A percentile compares a stretch with the other conserved stretches of the same genome.
Conservation (phyloP, 768 basidiomycete species). For the Amanita fuliginea region DNA sequence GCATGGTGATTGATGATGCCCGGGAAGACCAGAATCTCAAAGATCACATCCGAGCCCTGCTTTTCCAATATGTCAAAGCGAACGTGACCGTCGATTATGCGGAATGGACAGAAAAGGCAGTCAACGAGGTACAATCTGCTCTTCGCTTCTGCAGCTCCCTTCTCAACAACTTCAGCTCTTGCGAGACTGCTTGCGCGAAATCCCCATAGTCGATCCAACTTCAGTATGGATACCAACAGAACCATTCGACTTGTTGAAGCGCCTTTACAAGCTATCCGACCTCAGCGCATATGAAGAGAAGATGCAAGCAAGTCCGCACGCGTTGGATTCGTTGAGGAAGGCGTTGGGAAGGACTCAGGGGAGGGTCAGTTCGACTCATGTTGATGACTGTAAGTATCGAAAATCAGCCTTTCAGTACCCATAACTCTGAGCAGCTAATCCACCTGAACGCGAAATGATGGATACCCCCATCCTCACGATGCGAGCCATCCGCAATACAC, state of each 20-base stretch:
- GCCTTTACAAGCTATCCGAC: conserved; percentile 20
- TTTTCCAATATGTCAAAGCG: conserved; percentile 39
- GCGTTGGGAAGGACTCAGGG: conserved; percentile 13
- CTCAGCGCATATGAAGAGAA: conserved; percentile 34
- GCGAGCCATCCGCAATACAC: conserved; percentile 3
- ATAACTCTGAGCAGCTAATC: conserved; percentile 2
- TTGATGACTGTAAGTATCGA: conserved; percentile 22
- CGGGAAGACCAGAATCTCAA: conserved; percentile 16
- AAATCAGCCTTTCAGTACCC: background rate
- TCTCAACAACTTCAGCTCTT: conserved; percentile 20
- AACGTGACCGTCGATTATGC: conserved; percentile 49
- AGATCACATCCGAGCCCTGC: conserved; percentile 40
- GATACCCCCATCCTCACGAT: background rate
- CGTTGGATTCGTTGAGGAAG: conserved; percentile 22
- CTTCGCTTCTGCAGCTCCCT: background rate
- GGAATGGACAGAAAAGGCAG: conserved; percentile 37
- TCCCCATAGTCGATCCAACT: conserved; percentile 39
- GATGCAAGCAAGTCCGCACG: conserved; percentile 24
- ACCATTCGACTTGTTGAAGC: conserved; percentile 35
- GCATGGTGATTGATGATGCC: no score
- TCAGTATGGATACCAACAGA: conserved; percentile 43
- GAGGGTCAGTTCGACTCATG: conserved; percentile 22
- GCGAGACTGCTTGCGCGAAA: conserved; percentile 25
- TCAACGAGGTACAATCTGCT: conserved; percentile 26
- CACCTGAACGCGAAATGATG: conserved; percentile 8